A percentile compares a stretch with the other conserved stretches of the same genome.
Evolutionary conservation across 768 basidiomycete genomes (phyloP).

Genomic region (Lyophyllum shimeji): DNA sequence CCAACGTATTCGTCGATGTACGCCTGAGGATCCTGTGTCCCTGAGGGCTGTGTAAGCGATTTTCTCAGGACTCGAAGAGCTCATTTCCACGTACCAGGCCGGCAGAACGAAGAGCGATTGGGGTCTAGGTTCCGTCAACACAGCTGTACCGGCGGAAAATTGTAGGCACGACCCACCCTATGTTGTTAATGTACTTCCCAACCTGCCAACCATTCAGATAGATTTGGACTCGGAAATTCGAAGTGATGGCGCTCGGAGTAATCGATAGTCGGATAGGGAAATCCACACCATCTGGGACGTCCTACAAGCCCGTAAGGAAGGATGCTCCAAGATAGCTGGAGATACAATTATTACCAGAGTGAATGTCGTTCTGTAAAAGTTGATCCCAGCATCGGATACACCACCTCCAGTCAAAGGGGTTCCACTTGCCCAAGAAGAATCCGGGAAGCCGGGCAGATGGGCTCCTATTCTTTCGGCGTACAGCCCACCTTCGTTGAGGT

Average conservation of each 20-base stretch:
- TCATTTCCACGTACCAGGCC: conserved; percentile 34
- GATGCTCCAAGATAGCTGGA: background rate
- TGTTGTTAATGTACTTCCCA: conserved; percentile 54
- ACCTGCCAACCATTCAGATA: conserved; percentile 54
- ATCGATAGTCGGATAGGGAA: conserved; percentile 46
- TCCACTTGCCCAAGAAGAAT: conserved; percentile 35
- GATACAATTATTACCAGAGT: conserved; percentile 31
- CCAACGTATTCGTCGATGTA: conserved; percentile 44
- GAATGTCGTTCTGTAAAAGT: conserved; percentile 45
- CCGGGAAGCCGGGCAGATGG: conserved; percentile 48
- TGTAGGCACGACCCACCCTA: conserved; percentile 32
- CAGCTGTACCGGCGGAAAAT: background rate
- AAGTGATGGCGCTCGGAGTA: conserved; percentile 40
- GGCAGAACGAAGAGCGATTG: conserved; percentile 52
- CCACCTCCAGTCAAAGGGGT: conserved; percentile 29
- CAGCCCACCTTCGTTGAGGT: conserved; percentile 51
- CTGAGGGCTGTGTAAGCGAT: background rate
- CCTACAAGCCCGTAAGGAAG: conserved; percentile 19
- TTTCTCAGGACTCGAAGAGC: background rate
- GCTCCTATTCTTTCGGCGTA: conserved; percentile 50
- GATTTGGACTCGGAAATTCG: conserved; percentile 49
- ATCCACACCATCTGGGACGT: conserved; percentile 39
- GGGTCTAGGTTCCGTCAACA: conserved; percentile 24
- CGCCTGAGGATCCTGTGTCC: conserved; percentile 37
- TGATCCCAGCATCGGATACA: conserved; percentile 37